A percentile compares a stretch with the other conserved stretches of the same genome.
phyloP scores from a whole-genome alignment of 345 rosid species.

The Camelina sativa region DNA sequence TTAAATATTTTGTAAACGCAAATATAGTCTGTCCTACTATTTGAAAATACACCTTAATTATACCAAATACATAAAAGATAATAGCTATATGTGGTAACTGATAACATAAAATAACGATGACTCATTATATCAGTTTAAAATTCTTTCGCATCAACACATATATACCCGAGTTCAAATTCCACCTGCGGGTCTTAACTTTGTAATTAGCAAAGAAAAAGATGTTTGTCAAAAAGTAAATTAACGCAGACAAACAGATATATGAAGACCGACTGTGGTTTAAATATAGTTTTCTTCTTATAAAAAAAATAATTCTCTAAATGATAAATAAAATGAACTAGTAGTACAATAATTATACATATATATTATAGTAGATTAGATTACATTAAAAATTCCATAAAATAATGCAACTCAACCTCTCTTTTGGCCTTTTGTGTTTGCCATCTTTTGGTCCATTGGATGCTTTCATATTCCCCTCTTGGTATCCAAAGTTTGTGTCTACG shows the following conservation, averaged over 20 bases:
- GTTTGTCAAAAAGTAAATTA: not conserved
- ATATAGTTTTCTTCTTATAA: not conserved
- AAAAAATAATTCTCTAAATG: not conserved
- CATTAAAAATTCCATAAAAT: slow-evolving; percentile 33
- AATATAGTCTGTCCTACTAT: too few species aligned
- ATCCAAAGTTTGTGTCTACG: slow-evolving; percentile 53
- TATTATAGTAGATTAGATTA: slow-evolving; percentile 35
- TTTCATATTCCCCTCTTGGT: slow-evolving; percentile 46
- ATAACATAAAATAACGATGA: too few species aligned
- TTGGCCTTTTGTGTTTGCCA: slow-evolving; percentile 55
- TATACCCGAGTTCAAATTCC: not conserved
- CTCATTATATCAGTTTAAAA: not conserved
- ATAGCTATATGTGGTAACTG: too few species aligned
- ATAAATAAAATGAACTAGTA: slow-evolving; percentile 20
- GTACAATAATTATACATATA: too few species aligned
- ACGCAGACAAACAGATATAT: not conserved
- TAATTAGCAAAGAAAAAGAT: not conserved
- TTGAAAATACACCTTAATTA: too few species aligned
- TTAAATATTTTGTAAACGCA: not conserved
- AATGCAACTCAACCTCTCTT: slow-evolving; percentile 53
- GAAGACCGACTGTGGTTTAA: slow-evolving; percentile 1
- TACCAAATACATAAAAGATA: too few species aligned
- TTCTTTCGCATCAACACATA: not conserved
- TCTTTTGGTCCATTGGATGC: slow-evolving; percentile 48
- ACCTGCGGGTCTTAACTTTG: not conserved